phyloP scores from a whole-genome alignment of 208 protist genomes.

The Crithidia mellificae region DNA sequence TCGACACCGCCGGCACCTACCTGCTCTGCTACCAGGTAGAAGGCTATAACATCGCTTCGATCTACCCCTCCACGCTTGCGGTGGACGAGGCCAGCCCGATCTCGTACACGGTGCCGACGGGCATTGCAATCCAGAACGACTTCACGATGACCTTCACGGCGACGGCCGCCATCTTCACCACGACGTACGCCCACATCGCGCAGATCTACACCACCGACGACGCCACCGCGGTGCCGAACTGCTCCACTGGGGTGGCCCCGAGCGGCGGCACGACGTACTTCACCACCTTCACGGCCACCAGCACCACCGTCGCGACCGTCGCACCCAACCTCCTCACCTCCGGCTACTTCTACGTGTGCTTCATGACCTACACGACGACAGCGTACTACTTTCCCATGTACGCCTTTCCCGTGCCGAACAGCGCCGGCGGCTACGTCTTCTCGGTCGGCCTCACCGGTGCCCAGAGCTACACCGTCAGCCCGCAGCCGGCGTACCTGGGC shows the following conservation, averaged over 20 bases:
- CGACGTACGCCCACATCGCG: slow-evolving; percentile 40
- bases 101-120: slow-evolving; percentile 64
- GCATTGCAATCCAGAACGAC: slow-evolving; percentile 38
- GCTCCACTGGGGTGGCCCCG: slow-evolving; percentile 38
- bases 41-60: slow-evolving; percentile 60
- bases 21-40: slow-evolving; percentile 78
- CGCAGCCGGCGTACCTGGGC: slow-evolving; percentile 68
- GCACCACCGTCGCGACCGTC: slow-evolving; percentile 56
- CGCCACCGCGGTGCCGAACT: slow-evolving; percentile 37
- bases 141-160: slow-evolving; percentile 75
- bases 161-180: slow-evolving; percentile 68
- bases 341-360: slow-evolving; percentile 87
- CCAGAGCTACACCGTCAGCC: slow-evolving; percentile 73
- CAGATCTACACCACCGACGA: slow-evolving; percentile 48
- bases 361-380: slow-evolving; percentile 64
- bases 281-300: slow-evolving; percentile 64
- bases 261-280: slow-evolving; percentile 56
- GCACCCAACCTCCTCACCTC: slow-evolving; percentile 45
- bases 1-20: slow-evolving; percentile 51
- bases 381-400: slow-evolving; percentile 23
- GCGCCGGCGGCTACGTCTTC: slow-evolving; percentile 74
- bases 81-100: slow-evolving; percentile 72
- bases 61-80: slow-evolving; percentile 49
- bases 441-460: slow-evolving; percentile 78
- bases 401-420: slow-evolving; percentile 68